Conservation (phyloP, 768 basidiomycete species). For the Rhodotorula graminis region DNA sequence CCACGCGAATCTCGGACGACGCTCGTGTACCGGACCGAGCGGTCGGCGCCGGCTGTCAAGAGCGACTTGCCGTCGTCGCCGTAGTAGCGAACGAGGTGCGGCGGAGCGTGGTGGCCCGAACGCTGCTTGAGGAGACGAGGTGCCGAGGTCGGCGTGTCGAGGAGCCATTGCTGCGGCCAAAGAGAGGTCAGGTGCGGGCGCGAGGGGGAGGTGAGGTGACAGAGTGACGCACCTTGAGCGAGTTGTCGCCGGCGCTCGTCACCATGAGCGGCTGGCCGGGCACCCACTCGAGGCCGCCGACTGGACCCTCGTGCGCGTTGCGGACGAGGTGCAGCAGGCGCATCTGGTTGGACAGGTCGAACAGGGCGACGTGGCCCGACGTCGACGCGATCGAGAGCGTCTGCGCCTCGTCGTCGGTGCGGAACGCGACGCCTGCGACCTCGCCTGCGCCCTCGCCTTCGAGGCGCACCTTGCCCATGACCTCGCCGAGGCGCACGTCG, state of each 20-base stretch:
- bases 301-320: constrained; percentile 80
- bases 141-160: constrained; percentile 79
- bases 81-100: constrained; percentile 87
- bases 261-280: constrained; percentile 86
- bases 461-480: constrained; percentile 82
- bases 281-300: constrained; percentile 82
- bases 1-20: constrained; percentile 92
- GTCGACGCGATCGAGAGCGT: constrained; percentile 83
- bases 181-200: neutral
- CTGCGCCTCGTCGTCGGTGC: constrained; percentile 70
- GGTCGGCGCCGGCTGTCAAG: constrained; percentile 74
- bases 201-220: neutral
- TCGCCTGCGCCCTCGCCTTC: constrained; percentile 67
- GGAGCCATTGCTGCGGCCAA: constrained; percentile 81
- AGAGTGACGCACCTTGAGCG: constrained; percentile 66
- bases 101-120: constrained; percentile 85
- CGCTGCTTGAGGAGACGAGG: constrained; percentile 87
- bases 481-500: constrained; percentile 84
- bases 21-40: constrained; percentile 80
- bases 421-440: constrained; percentile 63
- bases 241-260: constrained; percentile 88
- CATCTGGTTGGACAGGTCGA: constrained; percentile 82
- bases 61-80: constrained; percentile 96
- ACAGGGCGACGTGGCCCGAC: constrained; percentile 80
- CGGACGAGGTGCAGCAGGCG: constrained; percentile 75